Conservation (phyloP, 495 filamentous ascomycete genomes). For the Articulospora tetracladia region DNA sequence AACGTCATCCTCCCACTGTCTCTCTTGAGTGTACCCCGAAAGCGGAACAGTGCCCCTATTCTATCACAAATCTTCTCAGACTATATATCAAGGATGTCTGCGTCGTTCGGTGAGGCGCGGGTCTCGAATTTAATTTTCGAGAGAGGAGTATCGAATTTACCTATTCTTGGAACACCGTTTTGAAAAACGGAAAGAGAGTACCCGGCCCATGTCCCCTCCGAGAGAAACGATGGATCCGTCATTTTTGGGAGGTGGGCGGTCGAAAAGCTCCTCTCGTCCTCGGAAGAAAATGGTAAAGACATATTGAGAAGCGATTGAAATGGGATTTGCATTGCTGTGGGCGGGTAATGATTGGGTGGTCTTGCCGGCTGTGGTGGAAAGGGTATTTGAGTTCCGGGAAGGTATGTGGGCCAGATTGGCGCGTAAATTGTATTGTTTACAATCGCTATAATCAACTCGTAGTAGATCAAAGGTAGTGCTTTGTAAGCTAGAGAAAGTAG, state of each 20-base stretch:
- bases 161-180: no score
- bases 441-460: slow-evolving; percentile 8
- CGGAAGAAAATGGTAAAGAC: slow-evolving; percentile 1
- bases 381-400: not conserved
- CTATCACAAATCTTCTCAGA: not conserved
- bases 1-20: not conserved
- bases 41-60: not conserved
- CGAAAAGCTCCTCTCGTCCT: not conserved
- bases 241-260: slow-evolving; percentile 2
- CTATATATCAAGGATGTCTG: not conserved
- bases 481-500: slow-evolving; percentile 3
- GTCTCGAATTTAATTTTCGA: not conserved
- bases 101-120: not conserved
- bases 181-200: not conserved
- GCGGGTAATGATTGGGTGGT: not conserved
- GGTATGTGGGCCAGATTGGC: not conserved
- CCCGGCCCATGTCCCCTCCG: not conserved
- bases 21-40: not conserved
- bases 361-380: not conserved
- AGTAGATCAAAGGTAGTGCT: slow-evolving; percentile 3
- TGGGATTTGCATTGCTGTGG: slow-evolving; percentile 4
- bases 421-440: not conserved
- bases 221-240: slow-evolving; percentile 3
- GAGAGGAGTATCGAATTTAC: not conserved
- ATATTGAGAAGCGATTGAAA: slow-evolving; percentile 1